phyloP scores from a whole-genome alignment of 768 basidiomycete species.

The Tylopilus subfusipes region DNA sequence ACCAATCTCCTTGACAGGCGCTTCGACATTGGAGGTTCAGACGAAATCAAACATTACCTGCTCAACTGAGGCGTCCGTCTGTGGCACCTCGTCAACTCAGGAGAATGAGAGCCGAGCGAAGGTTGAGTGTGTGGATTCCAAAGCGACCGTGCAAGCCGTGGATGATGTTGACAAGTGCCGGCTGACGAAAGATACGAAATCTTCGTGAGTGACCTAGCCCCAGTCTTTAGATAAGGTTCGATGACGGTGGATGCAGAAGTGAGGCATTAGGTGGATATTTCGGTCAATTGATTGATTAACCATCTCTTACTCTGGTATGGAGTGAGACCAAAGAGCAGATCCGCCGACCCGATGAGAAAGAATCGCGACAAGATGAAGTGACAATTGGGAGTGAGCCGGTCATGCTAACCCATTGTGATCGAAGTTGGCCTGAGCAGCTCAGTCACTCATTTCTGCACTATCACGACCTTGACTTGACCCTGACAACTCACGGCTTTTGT shows the following conservation, averaged over 20 bases:
- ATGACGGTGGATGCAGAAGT: background rate
- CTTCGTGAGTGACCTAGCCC: background rate
- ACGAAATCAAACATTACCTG: no score
- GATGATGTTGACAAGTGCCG: background rate
- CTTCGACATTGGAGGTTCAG: background rate
- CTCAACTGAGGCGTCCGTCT: background rate
- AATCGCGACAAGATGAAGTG: background rate
- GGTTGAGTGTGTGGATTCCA: background rate
- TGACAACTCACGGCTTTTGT: no score
- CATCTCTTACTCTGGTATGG: background rate
- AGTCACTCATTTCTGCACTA: no score
- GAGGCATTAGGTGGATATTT: background rate
- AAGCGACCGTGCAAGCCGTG: background rate
- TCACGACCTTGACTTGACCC: no score
- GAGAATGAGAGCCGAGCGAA: background rate
- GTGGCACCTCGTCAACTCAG: background rate
- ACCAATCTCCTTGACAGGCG: background rate
- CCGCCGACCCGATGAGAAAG: background rate
- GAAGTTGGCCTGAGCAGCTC: no score
- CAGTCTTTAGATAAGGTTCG: background rate
- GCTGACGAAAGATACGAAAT: background rate
- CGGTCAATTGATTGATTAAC: background rate
- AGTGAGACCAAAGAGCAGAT: background rate
- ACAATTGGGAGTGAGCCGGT: no score
- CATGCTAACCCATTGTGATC: no score